Evolutionary conservation across 495 filamentous ascomycete species (phyloP).

Genomic region (Aspergillus affinis): DNA sequence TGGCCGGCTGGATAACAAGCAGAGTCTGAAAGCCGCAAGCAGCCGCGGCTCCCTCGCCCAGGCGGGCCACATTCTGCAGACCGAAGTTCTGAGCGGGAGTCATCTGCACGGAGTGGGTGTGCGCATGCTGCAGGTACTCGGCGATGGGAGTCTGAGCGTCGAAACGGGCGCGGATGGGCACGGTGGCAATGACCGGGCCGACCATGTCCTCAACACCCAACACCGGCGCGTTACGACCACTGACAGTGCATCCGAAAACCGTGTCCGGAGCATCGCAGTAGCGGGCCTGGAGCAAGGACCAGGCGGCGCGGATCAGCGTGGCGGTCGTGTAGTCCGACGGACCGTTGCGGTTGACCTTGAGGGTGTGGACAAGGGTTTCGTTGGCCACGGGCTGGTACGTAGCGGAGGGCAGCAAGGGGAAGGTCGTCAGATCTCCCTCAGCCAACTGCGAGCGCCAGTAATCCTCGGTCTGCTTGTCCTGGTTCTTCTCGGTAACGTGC

Average conservation of each 20-base stretch:
- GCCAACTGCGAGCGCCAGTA: conserved; percentile 31
- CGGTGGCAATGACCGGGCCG: conserved; percentile 58
- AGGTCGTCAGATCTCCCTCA: conserved; percentile 37
- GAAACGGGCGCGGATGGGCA: conserved; percentile 51
- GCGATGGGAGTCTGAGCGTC: conserved; percentile 21
- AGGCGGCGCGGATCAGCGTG: conserved; percentile 24
- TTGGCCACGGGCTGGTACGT: conserved; percentile 32
- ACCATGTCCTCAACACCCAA: conserved; percentile 51
- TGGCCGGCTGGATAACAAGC: conserved; percentile 49
- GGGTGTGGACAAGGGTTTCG: conserved; percentile 7
- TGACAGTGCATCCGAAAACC: conserved; percentile 49
- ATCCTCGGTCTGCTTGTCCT: conserved; percentile 19
- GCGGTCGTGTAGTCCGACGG: conserved; percentile 23
- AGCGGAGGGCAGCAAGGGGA: conserved; percentile 41
- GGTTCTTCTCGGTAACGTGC: conserved; percentile 14
- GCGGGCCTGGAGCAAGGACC: conserved; percentile 45
- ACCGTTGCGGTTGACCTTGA: conserved; percentile 18
- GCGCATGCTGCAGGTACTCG: conserved; percentile 42
- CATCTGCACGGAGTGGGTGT: conserved; percentile 43
- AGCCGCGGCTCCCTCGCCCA: conserved; percentile 47
- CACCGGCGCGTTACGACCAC: conserved; percentile 52
- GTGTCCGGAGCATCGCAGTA: conserved; percentile 31
- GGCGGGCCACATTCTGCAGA: conserved; percentile 54
- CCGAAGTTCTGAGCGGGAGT: conserved; percentile 59
- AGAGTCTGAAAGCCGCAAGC: conserved; percentile 56